phyloP scores from a whole-genome alignment of 495 filamentous ascomycete genomes.

The Pseudevernia furfuracea region DNA sequence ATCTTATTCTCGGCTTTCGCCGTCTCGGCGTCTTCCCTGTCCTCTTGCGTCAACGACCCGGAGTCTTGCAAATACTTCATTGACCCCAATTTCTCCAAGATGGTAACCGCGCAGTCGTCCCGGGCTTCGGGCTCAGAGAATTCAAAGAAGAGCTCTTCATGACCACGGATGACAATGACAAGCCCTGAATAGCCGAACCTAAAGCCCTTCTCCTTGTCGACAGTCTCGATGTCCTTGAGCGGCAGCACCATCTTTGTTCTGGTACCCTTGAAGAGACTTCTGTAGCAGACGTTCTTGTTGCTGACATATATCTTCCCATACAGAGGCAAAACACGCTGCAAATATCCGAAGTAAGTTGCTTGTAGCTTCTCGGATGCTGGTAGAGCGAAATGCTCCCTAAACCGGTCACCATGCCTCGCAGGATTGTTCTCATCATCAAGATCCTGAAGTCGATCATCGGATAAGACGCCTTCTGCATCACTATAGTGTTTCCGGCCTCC shows the following conservation, averaged over 20 bases:
- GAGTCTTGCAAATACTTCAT: constrained; percentile 66
- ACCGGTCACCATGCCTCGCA: constrained; percentile 62
- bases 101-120: constrained; percentile 80
- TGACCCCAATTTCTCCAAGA: constrained; percentile 68
- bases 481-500: constrained; percentile 85
- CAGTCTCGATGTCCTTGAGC: constrained; percentile 85
- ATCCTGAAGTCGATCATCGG: constrained; percentile 56
- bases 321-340: constrained; percentile 81
- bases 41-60: constrained; percentile 57
- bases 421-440: constrained; percentile 56
- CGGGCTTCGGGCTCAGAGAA: constrained; percentile 68
- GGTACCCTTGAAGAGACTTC: constrained; percentile 81
- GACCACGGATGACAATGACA: constrained; percentile 83
- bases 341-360: constrained; percentile 81
- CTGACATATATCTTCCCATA: constrained; percentile 98
- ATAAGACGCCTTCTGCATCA: constrained; percentile 58
- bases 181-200: constrained; percentile 86
- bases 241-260: constrained; percentile 91
- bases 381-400: constrained; percentile 83
- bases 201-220: constrained; percentile 92
- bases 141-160: constrained; percentile 97
- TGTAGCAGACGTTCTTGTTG: constrained; percentile 84
- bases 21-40: constrained; percentile 62
- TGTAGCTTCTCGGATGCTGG: constrained; percentile 77
- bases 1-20: constrained; percentile 78